Conservation (phyloP, 257 asterid species). For the Solanum neorickii region DNA sequence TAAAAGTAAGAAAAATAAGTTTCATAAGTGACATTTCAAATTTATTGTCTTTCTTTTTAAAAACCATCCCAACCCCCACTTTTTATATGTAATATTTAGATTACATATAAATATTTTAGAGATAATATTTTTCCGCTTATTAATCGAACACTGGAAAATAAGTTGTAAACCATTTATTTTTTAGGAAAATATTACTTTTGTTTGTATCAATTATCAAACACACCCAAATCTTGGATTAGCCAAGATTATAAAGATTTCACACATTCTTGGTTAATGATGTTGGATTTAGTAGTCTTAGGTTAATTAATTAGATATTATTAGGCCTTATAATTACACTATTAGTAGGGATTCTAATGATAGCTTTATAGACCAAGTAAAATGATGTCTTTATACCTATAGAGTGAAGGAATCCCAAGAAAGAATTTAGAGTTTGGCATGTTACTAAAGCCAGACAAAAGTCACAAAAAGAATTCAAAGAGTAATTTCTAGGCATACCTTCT, state of each 20-base stretch:
- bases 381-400: constrained; percentile 3
- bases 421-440: constrained; percentile 62
- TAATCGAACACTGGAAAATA: background rate
- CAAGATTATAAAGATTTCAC: background rate
- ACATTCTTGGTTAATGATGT: background rate
- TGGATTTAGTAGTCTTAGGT: background rate
- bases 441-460: constrained; percentile 54
- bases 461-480: constrained; percentile 13
- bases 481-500: constrained; percentile 29
- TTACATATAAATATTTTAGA: background rate
- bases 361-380: constrained; percentile 2
- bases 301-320: background rate
- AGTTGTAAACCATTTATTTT: background rate
- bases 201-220: background rate
- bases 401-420: constrained; percentile 52
- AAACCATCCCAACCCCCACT: background rate
- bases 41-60: background rate
- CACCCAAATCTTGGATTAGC: background rate
- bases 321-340: background rate
- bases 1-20: background rate
- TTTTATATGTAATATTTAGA: background rate
- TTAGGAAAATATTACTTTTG: background rate
- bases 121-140: background rate
- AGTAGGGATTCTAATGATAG: background rate
- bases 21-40: background rate